A percentile compares a stretch with the other conserved stretches of the same genome.
phyloP scores from a whole-genome alignment of 768 basidiomycete genomes.

The Tricholoma terreum region DNA sequence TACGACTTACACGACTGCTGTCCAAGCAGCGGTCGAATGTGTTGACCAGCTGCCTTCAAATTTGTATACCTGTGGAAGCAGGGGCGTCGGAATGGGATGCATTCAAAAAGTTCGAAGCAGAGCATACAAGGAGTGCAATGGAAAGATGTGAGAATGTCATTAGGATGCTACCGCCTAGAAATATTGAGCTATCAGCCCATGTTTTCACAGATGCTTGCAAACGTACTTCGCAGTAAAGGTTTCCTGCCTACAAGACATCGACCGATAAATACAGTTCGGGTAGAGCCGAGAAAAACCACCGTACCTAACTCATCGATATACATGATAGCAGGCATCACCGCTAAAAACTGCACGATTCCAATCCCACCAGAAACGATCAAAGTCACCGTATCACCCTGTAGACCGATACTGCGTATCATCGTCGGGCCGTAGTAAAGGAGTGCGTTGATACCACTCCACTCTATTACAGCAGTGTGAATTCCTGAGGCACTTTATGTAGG shows the following conservation, averaged over 20 bases:
- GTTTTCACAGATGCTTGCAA: neutral
- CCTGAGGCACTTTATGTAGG: neutral
- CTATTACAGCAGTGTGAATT: conserved; percentile 31
- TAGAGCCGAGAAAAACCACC: conserved; percentile 9
- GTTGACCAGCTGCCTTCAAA: conserved; percentile 57
- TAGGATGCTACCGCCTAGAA: conserved; percentile 49
- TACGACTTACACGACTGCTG: conserved; percentile 56
- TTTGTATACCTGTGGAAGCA: conserved; percentile 36
- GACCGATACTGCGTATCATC: conserved; percentile 60
- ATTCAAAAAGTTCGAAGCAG: neutral
- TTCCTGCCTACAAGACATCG: conserved; percentile 47
- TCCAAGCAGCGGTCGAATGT: conserved; percentile 61
- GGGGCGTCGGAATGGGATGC: conserved; percentile 1
- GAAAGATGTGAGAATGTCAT: conserved; percentile 66
- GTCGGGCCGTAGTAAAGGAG: conserved; percentile 80
- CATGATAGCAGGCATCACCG: conserved; percentile 70
- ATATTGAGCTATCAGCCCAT: too few species aligned
- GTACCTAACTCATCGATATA: conserved; percentile 65
- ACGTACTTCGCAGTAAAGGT: conserved; percentile 52
- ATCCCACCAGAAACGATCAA: conserved; percentile 76
- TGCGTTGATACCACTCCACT: conserved; percentile 88
- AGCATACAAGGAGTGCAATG: conserved; percentile 59
- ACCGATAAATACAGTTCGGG: neutral
- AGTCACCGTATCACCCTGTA: conserved; percentile 55
- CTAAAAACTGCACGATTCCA: conserved; percentile 73